Evolutionary conservation across 768 basidiomycete genomes (phyloP).

Genomic region (Suillus occidentalis): DNA sequence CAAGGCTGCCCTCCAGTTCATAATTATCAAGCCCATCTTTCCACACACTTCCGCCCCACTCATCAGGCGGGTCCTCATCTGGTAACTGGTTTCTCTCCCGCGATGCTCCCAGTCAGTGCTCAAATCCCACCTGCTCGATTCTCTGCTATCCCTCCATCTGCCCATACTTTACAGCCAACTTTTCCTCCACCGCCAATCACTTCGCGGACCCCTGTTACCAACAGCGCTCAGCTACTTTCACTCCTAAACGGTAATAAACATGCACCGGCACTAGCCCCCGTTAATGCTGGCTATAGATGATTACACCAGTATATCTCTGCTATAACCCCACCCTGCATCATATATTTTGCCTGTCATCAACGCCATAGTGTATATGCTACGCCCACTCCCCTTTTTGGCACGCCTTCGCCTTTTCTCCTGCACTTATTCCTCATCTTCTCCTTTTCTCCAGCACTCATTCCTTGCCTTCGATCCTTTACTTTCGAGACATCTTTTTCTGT

Average conservation of each 20-base stretch:
- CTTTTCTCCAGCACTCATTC: slow-evolving; percentile 9
- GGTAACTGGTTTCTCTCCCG: neutral
- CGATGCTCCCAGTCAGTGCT: slow-evolving; percentile 12
- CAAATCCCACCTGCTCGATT: slow-evolving; percentile 12
- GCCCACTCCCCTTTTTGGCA: slow-evolving; percentile 5
- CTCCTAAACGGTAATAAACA: slow-evolving; percentile 33
- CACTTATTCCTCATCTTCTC: slow-evolving; percentile 3
- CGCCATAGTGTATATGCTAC: slow-evolving; percentile 9
- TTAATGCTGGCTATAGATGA: slow-evolving; percentile 25
- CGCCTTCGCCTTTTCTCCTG: slow-evolving; percentile 19
- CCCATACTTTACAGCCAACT: slow-evolving; percentile 13
- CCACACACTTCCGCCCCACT: slow-evolving; percentile 13
- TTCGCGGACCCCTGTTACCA: slow-evolving; percentile 21
- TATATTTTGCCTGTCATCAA: slow-evolving; percentile 20
- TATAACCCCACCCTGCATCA: slow-evolving; percentile 14
- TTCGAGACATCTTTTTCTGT: slow-evolving; percentile 16
- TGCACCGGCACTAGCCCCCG: slow-evolving; percentile 11
- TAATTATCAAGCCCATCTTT: slow-evolving; percentile 14
- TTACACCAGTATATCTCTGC: slow-evolving; percentile 6
- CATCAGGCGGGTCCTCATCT: slow-evolving; percentile 16
- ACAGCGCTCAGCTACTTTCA: slow-evolving; percentile 34
- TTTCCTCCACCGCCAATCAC: slow-evolving; percentile 13
- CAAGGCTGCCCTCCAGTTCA: slow-evolving; percentile 20
- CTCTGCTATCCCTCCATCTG: slow-evolving; percentile 16
- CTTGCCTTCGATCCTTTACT: slow-evolving; percentile 2